phyloP scores from a whole-genome alignment of 177 flowering plant genomes.

The Tripterygium wilfordii region DNA sequence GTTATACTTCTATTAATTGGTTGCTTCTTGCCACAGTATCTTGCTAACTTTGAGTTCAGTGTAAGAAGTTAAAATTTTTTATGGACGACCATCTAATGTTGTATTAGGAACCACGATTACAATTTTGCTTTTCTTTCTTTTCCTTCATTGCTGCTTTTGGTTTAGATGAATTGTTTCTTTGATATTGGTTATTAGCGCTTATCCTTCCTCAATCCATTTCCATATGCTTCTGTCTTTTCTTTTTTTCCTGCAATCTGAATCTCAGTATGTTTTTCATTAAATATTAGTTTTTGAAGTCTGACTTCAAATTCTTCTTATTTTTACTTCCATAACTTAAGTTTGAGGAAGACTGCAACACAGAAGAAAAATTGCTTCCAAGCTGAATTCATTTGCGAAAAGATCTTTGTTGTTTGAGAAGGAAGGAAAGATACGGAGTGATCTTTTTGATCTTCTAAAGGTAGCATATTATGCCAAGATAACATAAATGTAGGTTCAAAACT shows the following conservation, averaged over 20 bases:
- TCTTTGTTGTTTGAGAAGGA: constrained; percentile 50
- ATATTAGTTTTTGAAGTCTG: not conserved
- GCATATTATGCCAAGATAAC: not conserved
- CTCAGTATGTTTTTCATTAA: not conserved
- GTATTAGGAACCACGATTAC: no score
- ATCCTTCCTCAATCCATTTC: not conserved
- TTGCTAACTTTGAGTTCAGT: no score
- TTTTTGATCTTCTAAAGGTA: constrained; percentile 82
- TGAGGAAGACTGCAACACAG: constrained; percentile 91
- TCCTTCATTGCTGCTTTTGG: no score
- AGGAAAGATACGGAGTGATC: constrained; percentile 46
- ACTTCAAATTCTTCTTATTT: not conserved
- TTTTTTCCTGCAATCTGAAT: no score
- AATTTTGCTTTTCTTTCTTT: no score
- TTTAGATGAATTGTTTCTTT: no score
- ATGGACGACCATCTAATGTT: no score
- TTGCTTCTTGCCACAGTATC: no score
- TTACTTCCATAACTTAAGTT: constrained; percentile 37
- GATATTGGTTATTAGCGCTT: no score
- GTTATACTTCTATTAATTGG: no score
- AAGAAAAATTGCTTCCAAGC: constrained; percentile 71
- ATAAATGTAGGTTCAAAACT: no score
- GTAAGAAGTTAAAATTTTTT: no score
- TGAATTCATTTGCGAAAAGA: constrained; percentile 48
- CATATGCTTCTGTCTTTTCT: not conserved